Evolutionary conservation across 2,329 filamentous ascomycete genomes (phyloP).

Genomic region (Bisporella sp.): DNA sequence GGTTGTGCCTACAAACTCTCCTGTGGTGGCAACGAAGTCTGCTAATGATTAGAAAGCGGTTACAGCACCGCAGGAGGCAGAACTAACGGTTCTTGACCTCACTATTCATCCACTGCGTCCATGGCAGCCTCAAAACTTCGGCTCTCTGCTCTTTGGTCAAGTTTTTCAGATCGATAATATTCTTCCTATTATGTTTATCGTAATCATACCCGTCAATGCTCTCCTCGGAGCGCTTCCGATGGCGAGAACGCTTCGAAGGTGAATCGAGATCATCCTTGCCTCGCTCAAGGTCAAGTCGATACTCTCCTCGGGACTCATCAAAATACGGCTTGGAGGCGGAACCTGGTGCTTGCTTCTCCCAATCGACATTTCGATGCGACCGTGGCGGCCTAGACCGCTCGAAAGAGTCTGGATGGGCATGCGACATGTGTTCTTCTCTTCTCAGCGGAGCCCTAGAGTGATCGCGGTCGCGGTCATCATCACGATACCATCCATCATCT

Average conservation of each 20-base stretch:
- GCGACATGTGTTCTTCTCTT: not conserved
- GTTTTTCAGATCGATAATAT: constrained; percentile 30
- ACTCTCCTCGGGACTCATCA: constrained; percentile 13
- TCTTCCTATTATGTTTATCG: constrained; percentile 7
- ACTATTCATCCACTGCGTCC: constrained; percentile 40
- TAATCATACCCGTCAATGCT: constrained; percentile 20
- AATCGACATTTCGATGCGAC: not conserved
- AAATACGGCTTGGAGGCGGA: constrained; percentile 18
- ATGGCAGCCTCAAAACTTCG: constrained; percentile 36
- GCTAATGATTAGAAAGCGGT: not conserved
- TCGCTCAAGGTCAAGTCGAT: constrained; percentile 11
- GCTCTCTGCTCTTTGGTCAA: constrained; percentile 33
- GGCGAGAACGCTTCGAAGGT: not conserved
- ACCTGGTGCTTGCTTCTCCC: constrained; percentile 7
- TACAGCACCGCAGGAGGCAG: not conserved
- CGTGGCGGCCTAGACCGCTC: not conserved
- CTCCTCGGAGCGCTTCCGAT: constrained; percentile 9
- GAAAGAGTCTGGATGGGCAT: not conserved
- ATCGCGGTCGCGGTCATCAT: not conserved
- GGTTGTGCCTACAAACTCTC: constrained; percentile 28
- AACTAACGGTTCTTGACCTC: constrained; percentile 32
- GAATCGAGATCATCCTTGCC: not conserved
- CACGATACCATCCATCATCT: not conserved
- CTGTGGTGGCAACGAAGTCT: constrained; percentile 21
- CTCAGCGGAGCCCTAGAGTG: not conserved